Conservation (phyloP, 805 yeast species). For the Phaffomyces opuntiae region DNA sequence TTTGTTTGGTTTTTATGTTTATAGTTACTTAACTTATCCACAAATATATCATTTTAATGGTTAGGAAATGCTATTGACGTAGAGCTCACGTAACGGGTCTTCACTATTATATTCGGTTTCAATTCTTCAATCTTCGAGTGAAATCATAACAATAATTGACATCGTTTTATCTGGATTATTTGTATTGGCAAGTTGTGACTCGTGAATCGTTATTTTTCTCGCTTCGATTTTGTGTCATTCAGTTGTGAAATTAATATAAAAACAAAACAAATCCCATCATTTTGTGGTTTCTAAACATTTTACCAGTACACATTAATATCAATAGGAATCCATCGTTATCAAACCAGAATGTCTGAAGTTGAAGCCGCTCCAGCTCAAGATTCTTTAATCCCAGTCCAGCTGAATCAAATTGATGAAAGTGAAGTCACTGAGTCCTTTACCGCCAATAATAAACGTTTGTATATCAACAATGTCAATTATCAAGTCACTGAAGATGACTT, state of each 20-base stretch:
- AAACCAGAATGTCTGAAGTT: background rate
- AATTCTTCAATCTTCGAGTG: no score
- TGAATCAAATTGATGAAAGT: background rate
- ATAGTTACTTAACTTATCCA: slow-evolving; percentile 6
- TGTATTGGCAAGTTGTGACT: no score
- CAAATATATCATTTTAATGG: slow-evolving; percentile 23
- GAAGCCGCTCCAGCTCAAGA: background rate
- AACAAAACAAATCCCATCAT: background rate
- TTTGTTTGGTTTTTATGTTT: background rate
- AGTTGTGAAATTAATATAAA: no score
- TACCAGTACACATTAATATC: no score
- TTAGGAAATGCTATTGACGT: slow-evolving; percentile 1
- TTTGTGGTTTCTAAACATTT: background rate
- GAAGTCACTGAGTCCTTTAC: background rate
- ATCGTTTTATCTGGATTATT: no score
- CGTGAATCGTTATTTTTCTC: no score
- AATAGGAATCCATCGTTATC: no score
- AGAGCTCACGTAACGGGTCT: no score
- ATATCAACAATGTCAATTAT: slow-evolving; percentile 48
- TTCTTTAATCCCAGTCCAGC: background rate
- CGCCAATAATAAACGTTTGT: slow-evolving; percentile 32
- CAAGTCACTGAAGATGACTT: slow-evolving; percentile 48
- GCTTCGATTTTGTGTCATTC: background rate
- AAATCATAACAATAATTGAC: no score
- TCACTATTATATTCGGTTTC: no score